A percentile compares a stretch with the other conserved stretches of the same genome.
Conservation (phyloP, 2,329 filamentous ascomycete genomes). For the Calonectria ilicicola region DNA sequence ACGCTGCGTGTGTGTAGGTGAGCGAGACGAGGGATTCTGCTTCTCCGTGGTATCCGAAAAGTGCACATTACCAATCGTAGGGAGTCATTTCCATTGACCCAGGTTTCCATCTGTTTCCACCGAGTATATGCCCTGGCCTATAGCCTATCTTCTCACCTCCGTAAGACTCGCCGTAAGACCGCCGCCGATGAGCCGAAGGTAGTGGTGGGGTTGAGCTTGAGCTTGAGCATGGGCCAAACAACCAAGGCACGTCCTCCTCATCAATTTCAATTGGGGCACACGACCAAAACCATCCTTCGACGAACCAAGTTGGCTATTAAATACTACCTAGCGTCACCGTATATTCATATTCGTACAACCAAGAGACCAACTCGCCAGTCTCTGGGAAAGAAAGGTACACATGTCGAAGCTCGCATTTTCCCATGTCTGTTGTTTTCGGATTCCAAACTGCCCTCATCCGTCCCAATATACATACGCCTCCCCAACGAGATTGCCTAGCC, state of each 20-base stretch:
- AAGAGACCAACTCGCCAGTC: not conserved
- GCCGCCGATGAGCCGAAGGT: conserved; percentile 24
- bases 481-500: conserved; percentile 3
- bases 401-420: not conserved
- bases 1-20: not conserved
- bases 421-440: not conserved
- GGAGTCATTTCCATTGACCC: not conserved
- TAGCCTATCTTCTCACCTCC: too few relatives aligned
- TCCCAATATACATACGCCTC: not conserved
- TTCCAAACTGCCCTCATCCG: not conserved
- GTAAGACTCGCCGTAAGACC: not conserved
- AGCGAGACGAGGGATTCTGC: not conserved
- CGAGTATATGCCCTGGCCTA: not conserved
- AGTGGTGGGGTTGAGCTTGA: conserved; percentile 15
- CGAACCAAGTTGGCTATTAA: not conserved
- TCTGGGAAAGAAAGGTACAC: not conserved
- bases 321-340: not conserved
- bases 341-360: not conserved
- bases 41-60: conserved; percentile 4
- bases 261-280: not conserved
- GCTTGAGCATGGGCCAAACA: not conserved
- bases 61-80: conserved; percentile 1
- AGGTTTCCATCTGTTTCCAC: not conserved
- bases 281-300: not conserved
- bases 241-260: not conserved